Conservation (phyloP, 805 yeast genomes). For the Cyberlindnera subsufficiens region DNA sequence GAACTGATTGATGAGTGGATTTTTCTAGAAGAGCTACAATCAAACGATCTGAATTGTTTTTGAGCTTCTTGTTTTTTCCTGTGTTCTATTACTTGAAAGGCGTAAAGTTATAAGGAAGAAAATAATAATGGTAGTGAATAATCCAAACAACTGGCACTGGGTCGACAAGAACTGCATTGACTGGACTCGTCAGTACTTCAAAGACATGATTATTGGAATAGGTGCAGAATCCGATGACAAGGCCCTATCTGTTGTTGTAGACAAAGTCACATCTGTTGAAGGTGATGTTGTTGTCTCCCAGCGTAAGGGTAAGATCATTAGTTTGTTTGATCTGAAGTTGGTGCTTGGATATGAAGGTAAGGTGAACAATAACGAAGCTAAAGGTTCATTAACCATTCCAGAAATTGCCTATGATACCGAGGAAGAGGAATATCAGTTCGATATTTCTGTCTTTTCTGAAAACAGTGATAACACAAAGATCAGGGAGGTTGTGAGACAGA, state of each 20-base stretch:
- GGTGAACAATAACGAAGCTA: slow-evolving; percentile 35
- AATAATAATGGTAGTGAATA: slow-evolving; percentile 75
- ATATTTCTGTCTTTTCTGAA: slow-evolving; percentile 55
- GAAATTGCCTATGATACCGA: slow-evolving; percentile 93
- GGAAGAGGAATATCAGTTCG: slow-evolving; percentile 79
- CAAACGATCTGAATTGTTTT: no score
- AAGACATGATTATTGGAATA: slow-evolving; percentile 49
- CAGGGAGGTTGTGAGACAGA: slow-evolving; percentile 40
- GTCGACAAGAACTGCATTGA: slow-evolving; percentile 94
- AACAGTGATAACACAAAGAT: slow-evolving; percentile 48
- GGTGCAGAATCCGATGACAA: slow-evolving; percentile 20
- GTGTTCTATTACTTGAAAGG: no score
- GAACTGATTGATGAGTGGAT: no score
- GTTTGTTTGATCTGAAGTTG: slow-evolving; percentile 76
- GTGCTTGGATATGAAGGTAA: slow-evolving; percentile 53
- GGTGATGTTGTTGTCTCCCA: slow-evolving; percentile 98
- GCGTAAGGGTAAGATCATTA: slow-evolving; percentile 93
- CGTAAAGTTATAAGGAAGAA: background rate
- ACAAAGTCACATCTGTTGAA: slow-evolving; percentile 45
- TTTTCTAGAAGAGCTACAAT: no score
- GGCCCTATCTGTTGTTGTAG: slow-evolving; percentile 29
- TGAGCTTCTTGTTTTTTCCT: no score
- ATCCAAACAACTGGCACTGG: slow-evolving; percentile 99
- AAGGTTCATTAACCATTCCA: slow-evolving; percentile 79
- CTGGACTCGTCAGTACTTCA: slow-evolving; percentile 82